A percentile compares a stretch with the other conserved stretches of the same genome.
Evolutionary conservation across 2,329 filamentous ascomycete genomes (phyloP).

Genomic region (Neofusicoccum umdonicola): DNA sequence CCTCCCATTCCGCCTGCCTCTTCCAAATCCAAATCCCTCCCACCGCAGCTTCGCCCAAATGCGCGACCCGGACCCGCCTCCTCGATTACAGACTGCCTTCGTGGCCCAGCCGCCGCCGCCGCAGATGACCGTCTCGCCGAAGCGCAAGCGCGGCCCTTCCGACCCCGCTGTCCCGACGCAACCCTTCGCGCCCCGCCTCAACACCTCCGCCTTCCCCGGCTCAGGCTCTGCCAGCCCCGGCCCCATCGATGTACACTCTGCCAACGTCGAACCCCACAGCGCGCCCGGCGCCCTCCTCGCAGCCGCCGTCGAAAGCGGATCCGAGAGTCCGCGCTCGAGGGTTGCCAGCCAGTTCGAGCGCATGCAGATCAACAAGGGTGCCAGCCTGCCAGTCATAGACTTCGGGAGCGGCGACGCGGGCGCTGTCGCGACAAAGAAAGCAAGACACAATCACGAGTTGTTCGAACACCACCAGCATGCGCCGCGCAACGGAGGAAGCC

Average conservation of each 20-base stretch:
- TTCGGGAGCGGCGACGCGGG: conserved; percentile 1
- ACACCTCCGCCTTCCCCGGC: conserved; percentile 16
- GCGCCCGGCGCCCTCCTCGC: background rate
- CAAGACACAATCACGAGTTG: background rate
- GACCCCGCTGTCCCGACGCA: conserved; percentile 15
- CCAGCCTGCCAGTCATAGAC: conserved; percentile 6
- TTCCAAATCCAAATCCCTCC: background rate
- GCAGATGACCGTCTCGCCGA: conserved; percentile 15
- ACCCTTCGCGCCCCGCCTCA: conserved; percentile 17
- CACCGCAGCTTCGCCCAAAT: background rate
- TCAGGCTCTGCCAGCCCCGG: background rate
- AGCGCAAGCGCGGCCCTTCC: conserved; percentile 18
- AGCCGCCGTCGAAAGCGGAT: background rate
- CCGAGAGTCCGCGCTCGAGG: conserved; percentile 15
- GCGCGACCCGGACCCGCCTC: background rate
- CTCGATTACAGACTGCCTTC: conserved; percentile 1
- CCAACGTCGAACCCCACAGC: conserved; percentile 12
- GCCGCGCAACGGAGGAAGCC: background rate
- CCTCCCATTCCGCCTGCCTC: background rate
- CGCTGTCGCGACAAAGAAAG: conserved; percentile 9
- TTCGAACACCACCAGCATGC: background rate
- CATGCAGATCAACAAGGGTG: conserved; percentile 1
- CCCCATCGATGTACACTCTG: background rate
- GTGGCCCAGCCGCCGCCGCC: background rate
- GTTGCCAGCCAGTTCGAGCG: conserved; percentile 12